phyloP scores from a whole-genome alignment of 2,329 filamentous ascomycete genomes.

The Colletotrichum liriopes region DNA sequence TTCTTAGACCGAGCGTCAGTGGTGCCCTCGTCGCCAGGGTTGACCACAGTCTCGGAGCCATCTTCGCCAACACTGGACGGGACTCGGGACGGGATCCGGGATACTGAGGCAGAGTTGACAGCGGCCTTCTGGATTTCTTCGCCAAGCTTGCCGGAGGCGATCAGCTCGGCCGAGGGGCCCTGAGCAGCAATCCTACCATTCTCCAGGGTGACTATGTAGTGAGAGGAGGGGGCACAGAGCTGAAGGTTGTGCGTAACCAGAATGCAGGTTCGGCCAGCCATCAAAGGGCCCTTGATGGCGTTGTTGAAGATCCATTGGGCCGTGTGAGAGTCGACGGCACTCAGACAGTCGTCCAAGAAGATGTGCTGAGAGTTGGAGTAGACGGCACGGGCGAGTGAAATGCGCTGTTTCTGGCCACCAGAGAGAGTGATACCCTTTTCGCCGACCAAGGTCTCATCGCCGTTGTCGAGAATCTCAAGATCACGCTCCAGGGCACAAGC shows the following conservation, averaged over 20 bases:
- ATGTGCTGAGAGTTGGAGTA: conserved; percentile 95
- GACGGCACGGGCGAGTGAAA: conserved; percentile 95
- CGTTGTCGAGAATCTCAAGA: conserved; percentile 90
- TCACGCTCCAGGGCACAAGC: conserved; percentile 94
- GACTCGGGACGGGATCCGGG: conserved; percentile 82
- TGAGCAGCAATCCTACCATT: conserved; percentile 86
- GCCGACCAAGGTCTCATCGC: conserved; percentile 93
- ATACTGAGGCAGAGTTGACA: conserved; percentile 78
- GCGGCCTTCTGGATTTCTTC: conserved; percentile 85
- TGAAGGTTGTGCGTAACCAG: conserved; percentile 95
- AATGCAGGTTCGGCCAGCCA: conserved; percentile 91
- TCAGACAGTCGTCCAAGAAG: conserved; percentile 94
- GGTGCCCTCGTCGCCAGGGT: conserved; percentile 66
- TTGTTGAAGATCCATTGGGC: conserved; percentile 98
- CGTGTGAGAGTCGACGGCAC: conserved; percentile 96
- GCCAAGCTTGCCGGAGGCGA: conserved; percentile 89
- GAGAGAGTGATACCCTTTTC: conserved; percentile 98
- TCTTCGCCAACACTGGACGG: conserved; percentile 82
- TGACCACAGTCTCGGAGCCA: conserved; percentile 68
- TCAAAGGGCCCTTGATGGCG: conserved; percentile 90
- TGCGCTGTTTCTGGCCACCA: conserved; percentile 97
- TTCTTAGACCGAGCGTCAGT: conserved; percentile 65
- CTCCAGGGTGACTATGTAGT: conserved; percentile 87
- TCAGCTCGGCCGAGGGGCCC: conserved; percentile 83
- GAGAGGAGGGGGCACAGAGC: conserved; percentile 86